Evolutionary conservation across 257 asterid genomes (phyloP), one percentile per base, ranked within the genome.

Genomic region (Thymus mandschuricus): DNA sequence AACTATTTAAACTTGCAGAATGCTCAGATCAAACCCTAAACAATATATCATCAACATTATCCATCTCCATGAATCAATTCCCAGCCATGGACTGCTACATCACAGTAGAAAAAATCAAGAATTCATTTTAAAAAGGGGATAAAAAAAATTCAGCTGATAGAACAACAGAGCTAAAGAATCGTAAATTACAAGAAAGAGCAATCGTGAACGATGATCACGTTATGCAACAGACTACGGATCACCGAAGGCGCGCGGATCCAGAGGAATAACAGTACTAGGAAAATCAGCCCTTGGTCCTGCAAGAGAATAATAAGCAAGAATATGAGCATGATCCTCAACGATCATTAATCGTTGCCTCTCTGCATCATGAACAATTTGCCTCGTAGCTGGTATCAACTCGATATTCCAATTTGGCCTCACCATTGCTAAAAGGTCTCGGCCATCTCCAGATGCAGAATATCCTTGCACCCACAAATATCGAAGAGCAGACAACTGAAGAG

Each of bases 391-490:
- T 31, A 92, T 92, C 81, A 92, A 57, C 81, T 92, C 97, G 12
- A 87, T 85, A 68, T 87, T 90, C 98, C 98, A 92, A 77, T 79
- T 61, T 1, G 86, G 92, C 40, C 95, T 84, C 27, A 73, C 85
- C 98, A 88, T 89, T 3, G 75, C 75, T 28, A 78, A 66, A 9
- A 92, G 84, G 60, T 83, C 85, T n/a, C 66, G 74, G 29, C 91
- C 89, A 76, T 71, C 27, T 12, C 54, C 66, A 40, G 89, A 82
- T 40, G 85, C 77, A 60, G 77, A 60, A 29, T 86, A 90, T n/a
- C 97, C 98, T 75, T 92, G 98, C 74, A 88, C 98, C 98, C 98
- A 88, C 72, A 90, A 75, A 64, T 88, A 92, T 76, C 91, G 75
- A 40, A 92, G 76, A 46, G 96, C 82, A 31, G 69, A 58, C 76